Conservation (phyloP, 768 basidiomycete genomes). For the Lactarius pseudohatsudake region DNA sequence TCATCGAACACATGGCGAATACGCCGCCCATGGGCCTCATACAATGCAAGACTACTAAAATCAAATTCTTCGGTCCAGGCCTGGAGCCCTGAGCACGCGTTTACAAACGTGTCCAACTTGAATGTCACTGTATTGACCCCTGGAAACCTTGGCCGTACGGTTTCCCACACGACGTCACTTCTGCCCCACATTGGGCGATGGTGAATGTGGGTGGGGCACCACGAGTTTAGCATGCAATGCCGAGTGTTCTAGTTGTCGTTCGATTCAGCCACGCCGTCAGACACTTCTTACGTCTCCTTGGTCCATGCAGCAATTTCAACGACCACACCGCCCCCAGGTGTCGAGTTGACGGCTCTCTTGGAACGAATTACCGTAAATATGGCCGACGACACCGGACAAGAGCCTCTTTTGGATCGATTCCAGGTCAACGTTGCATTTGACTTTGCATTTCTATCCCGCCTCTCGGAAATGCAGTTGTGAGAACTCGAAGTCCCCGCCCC, state of each 20-base stretch:
- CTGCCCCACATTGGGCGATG: background rate
- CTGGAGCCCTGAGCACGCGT: background rate
- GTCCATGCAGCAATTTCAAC: background rate
- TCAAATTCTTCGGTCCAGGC: background rate
- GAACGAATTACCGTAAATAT: no score
- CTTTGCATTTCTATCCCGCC: no score
- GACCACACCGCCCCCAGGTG: background rate
- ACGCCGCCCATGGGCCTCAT: no score
- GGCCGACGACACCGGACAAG: no score
- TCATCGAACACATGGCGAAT: background rate
- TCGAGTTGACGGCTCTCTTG: no score
- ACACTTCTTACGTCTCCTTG: background rate
- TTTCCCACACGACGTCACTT: background rate
- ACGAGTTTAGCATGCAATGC: background rate
- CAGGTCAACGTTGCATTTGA: no score
- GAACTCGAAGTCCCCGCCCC: no score
- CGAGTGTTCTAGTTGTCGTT: background rate
- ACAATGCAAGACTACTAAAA: background rate
- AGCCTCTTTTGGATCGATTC: no score
- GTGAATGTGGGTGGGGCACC: background rate
- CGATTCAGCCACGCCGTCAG: background rate
- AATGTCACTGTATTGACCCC: no score
- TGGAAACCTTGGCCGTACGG: no score
- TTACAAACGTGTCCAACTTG: background rate
- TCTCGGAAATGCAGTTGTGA: no score